Evolutionary conservation across 1,139 yeast species (phyloP), one percentile per base, ranked within the genome.

Genomic region (Arxiozyma bovina): DNA sequence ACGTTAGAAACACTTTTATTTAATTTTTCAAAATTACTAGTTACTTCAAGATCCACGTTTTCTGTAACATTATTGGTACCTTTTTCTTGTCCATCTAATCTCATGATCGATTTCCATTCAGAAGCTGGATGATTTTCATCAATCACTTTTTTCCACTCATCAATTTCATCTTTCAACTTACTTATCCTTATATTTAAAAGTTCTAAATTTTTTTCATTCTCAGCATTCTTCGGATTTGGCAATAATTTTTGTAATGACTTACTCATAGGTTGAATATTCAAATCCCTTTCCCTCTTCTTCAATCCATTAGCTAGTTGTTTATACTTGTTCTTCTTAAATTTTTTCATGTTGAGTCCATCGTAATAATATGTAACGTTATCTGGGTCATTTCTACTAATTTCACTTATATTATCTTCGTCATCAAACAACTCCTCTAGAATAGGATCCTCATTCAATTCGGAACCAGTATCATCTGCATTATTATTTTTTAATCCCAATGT

Each of bases 161-260:
- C 51, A 20, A 67, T 55, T 55, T 67, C 70, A 8, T 51, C 50
- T 44, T 61, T 58, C 21, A 67, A 53, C 18, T 53, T 53, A 20
- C 55, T 51, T 12, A 68, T 61, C 52, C 62, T 67, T 11, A 56
- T 60, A 25, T 59, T 54, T 50, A 68, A 50, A 7, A 60, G 52
- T 38, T 56, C 56, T 23, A 67, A 44, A 50, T 64, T 66, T 45
- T 61, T 65, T 42, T 62, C 62, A 55, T 68, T 68, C 45, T 65
- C 65, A 4, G 66, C 59, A 55, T 67, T 68, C 53, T 66, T 67
- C 34, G 62, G 59, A 53, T 67, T 67, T n/a, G 69, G 69, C 43
- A 66, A 25, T 30, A 48, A 42, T 18, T 48, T 43, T 2, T 42
- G 23, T 18, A 54, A 43, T 20, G 38, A 41, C 17, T 22, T 34